A percentile compares a stretch with the other conserved stretches of the same genome.
Conservation (phyloP, 1,139 yeast genomes). For the Suhomyces panamericanus region DNA sequence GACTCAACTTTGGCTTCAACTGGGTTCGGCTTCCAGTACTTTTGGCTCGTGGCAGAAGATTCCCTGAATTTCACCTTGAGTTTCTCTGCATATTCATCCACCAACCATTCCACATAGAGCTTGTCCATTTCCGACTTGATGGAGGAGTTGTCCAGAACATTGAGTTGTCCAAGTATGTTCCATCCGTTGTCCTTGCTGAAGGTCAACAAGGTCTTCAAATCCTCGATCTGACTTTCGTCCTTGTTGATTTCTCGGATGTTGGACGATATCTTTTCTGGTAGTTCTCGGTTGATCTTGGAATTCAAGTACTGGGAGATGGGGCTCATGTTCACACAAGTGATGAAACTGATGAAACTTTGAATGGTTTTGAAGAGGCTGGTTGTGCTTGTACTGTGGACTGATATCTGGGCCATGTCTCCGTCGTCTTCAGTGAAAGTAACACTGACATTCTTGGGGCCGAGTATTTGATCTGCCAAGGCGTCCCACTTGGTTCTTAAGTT, state of each 20-base stretch:
- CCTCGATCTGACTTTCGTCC: slow-evolving; percentile 19
- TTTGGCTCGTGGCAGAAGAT: background rate
- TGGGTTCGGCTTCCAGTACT: slow-evolving; percentile 2
- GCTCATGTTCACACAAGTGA: slow-evolving; percentile 27
- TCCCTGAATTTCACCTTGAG: slow-evolving; percentile 19
- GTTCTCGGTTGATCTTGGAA: slow-evolving; percentile 32
- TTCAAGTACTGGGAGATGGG: slow-evolving; percentile 29
- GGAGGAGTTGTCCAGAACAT: slow-evolving; percentile 16
- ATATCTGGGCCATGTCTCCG: slow-evolving; percentile 9
- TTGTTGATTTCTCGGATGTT: slow-evolving; percentile 29
- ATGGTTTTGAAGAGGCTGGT: slow-evolving; percentile 24
- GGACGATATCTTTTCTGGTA: slow-evolving; percentile 33
- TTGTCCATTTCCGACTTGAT: slow-evolving; percentile 26
- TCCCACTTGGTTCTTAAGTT: slow-evolving; percentile 13
- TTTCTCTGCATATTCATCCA: slow-evolving; percentile 19
- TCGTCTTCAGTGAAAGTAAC: slow-evolving; percentile 9
- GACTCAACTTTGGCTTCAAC: background rate
- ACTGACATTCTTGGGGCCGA: slow-evolving; percentile 5
- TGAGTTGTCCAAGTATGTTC: slow-evolving; percentile 28
- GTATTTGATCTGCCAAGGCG: slow-evolving; percentile 9
- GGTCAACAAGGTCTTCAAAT: slow-evolving; percentile 27
- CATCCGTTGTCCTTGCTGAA: slow-evolving; percentile 28
- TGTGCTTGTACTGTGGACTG: background rate
- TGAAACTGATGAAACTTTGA: slow-evolving; percentile 30
- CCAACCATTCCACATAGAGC: slow-evolving; percentile 33